phyloP scores from a whole-genome alignment of 2,329 filamentous ascomycete genomes.

The Ustulina deusta region DNA sequence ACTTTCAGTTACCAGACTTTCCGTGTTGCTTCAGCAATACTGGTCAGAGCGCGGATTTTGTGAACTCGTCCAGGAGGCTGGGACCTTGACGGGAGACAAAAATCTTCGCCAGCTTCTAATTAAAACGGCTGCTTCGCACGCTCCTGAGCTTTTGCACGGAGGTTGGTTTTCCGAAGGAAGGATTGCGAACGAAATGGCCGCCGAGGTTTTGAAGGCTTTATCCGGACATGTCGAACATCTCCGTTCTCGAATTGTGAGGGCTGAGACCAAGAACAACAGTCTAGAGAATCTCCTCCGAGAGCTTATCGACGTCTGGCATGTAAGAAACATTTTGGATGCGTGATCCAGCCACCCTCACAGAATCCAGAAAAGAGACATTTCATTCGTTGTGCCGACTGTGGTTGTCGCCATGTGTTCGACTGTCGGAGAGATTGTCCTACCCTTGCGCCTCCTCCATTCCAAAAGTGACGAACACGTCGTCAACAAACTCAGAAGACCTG shows the following conservation, averaged over 20 bases:
- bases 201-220: background rate
- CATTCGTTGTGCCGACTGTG: background rate
- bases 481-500: background rate
- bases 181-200: conserved; percentile 2
- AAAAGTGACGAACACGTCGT: background rate
- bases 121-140: background rate
- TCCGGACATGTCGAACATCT: background rate
- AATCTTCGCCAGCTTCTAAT: background rate
- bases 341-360: background rate
- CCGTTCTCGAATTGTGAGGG: no score
- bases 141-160: background rate
- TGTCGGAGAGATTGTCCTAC: no score
- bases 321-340: background rate
- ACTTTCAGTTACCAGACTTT: background rate
- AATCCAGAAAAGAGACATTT: background rate
- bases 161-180: background rate
- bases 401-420: background rate
- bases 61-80: background rate
- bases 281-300: background rate
- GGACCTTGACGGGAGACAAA: background rate
- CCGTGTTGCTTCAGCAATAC: background rate
- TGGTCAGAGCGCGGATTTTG: conserved; percentile 17
- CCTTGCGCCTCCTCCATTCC: background rate
- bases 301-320: background rate
- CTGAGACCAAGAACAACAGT: no score